Base-by-base conservation (phyloP, 2,329 filamentous ascomycete species). In the Diplodia mutila region DNA sequence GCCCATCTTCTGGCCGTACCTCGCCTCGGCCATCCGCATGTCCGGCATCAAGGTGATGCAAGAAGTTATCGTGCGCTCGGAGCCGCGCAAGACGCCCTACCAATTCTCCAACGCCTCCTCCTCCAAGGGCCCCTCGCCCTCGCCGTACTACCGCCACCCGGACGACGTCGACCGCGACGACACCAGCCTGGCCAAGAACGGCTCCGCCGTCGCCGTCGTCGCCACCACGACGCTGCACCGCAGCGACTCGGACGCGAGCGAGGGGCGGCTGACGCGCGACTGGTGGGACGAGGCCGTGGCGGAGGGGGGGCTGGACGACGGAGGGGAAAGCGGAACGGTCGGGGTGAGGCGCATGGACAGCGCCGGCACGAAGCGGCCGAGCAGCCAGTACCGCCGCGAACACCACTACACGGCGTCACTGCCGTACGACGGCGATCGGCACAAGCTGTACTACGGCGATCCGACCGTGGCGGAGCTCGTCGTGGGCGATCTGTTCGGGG, bases 1-100 rank as follows among this genome's bases (percentile, higher is more conserved):
- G 63, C 70, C 70, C 63, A 70, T 72, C 61, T 72, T 72, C 68
- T 72, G 70, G 70, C 70, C 70, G 16, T 68, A 70, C 37, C 49
- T 72, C 48, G 66, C 57, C 25, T 27, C 23, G 4, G 29, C 32
- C 5, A 48, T 55, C 12, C 34, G 48, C 14, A 42, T 29, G 0
- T 29, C 23, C 8, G 51, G 49, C 37, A 67, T 67, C 51, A 67
- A 63, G 11, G 57, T 67, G 16, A 61, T 67, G 34, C 66, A 64
- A 1, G 66, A 67, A 39, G 57, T 67, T 57, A 67, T 67, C 66
- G 53, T 67, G 23, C 57, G 51, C 57, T 55, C 29, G 49, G 66
- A 67, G 21, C 61, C 66, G 2, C 66, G 66, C 63, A 65, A 65
- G 23, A 23, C 18, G 8, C 42, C 42, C 1, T 46, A 46, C 42